These are phyloP conservation scores for Arachis monticola DNA, from an alignment of 331 rosid species.

Conservation along the genomic window DNA sequence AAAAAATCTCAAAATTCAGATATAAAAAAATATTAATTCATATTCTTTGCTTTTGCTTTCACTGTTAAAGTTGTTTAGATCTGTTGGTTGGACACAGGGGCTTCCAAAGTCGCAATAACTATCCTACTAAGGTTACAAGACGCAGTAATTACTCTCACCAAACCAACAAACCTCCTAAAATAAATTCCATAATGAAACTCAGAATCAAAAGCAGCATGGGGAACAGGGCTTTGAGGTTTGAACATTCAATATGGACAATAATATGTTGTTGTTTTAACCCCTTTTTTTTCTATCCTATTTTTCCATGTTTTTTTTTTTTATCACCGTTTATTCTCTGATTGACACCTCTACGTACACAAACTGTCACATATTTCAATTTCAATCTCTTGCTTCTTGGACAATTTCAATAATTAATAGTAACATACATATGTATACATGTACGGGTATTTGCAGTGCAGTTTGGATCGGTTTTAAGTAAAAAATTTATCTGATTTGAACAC, in stretches of 20 bases:
- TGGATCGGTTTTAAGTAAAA: too few species aligned
- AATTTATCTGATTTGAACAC: too few species aligned
- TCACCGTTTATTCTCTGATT: conserved; percentile 2
- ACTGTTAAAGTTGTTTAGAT: too few species aligned
- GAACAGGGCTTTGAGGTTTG: background rate
- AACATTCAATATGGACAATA: conserved; percentile 2
- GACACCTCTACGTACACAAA: conserved; percentile 26
- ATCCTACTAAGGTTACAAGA: background rate
- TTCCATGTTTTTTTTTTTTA: background rate
- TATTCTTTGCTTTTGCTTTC: too few species aligned
- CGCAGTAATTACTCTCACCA: conserved; percentile 34
- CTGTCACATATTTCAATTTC: conserved; percentile 18
- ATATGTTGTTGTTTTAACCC: background rate
- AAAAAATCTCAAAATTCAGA: too few species aligned
- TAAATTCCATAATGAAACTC: conserved; percentile 29
- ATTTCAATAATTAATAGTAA: too few species aligned
- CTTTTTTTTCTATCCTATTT: background rate
- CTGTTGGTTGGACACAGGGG: too few species aligned
- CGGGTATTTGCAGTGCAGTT: too few species aligned
- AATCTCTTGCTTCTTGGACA: background rate
- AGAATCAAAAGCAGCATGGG: background rate
- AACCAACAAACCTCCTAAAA: conserved; percentile 31
- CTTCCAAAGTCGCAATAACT: too few species aligned
- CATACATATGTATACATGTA: too few species aligned
- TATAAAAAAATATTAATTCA: too few species aligned